phyloP scores from a whole-genome alignment of 164 flowering plant genomes.

The Tinospora cordifolia region DNA sequence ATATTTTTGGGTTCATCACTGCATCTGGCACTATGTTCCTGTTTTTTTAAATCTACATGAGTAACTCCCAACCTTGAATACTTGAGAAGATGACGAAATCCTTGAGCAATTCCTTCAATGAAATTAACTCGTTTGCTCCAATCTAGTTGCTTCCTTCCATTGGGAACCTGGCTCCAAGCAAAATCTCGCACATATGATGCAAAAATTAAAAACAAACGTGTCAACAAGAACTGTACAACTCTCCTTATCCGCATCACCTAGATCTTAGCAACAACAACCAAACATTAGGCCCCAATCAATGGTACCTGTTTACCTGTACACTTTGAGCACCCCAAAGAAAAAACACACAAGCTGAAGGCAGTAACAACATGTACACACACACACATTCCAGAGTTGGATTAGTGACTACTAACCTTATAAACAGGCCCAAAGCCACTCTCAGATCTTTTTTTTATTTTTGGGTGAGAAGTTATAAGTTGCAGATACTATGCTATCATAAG shows the following conservation, averaged over 20 bases:
- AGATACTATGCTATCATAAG: not conserved
- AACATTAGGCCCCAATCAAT: no score
- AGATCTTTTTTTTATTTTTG: not conserved
- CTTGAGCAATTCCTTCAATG: constrained; percentile 1
- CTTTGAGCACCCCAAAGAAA: not conserved
- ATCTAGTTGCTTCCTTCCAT: not conserved
- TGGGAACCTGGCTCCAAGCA: not conserved
- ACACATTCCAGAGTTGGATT: no score
- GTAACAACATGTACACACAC: no score
- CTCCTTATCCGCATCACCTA: no score
- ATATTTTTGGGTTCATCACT: not conserved
- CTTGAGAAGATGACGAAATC: constrained; percentile 1
- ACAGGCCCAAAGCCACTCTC: constrained; percentile 5
- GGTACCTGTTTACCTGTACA: no score
- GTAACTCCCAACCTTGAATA: not conserved
- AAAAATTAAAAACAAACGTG: no score
- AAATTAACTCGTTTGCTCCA: not conserved
- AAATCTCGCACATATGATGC: not conserved
- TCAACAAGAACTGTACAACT: no score
- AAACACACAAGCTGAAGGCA: no score
- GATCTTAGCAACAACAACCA: not conserved
- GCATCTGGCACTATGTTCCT: not conserved
- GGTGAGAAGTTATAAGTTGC: constrained; percentile 3
- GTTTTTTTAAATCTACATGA: not conserved
- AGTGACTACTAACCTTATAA: not conserved